These are phyloP conservation scores for Phyllosticta citribraziliensis DNA, from an alignment of 2,329 filamentous ascomycete species.

Conservation along the genomic window DNA sequence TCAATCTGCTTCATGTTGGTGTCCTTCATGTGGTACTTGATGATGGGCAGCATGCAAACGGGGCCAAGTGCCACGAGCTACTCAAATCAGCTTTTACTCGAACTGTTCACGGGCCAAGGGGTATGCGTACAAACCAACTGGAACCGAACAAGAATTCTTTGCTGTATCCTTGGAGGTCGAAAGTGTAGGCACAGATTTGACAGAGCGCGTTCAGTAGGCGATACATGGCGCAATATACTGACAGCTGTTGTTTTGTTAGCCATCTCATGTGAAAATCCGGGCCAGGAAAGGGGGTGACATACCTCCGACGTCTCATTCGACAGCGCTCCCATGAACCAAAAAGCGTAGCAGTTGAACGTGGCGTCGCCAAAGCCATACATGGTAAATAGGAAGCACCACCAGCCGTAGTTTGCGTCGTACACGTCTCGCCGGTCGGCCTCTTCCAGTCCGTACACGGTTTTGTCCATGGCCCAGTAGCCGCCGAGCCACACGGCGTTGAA, in stretches of 20 bases:
- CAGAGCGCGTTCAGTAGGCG: background rate
- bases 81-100: background rate
- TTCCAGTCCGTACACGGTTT: background rate
- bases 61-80: background rate
- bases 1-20: background rate
- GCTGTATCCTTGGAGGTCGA: background rate
- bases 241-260: background rate
- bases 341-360: background rate
- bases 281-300: background rate
- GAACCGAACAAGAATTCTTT: background rate
- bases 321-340: background rate
- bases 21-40: background rate
- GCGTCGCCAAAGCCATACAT: background rate
- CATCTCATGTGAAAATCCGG: background rate
- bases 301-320: background rate
- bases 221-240: background rate
- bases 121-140: background rate
- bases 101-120: background rate
- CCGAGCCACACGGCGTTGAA: constrained; percentile 17
- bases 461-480: constrained; percentile 6
- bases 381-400: background rate
- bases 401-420: background rate
- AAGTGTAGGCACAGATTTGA: background rate
- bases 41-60: background rate
- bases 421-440: background rate